A percentile compares a stretch with the other conserved stretches of the same genome.
Conservation (phyloP, 2,329 filamentous ascomycete species). For the Corniculantispora saksenae region DNA sequence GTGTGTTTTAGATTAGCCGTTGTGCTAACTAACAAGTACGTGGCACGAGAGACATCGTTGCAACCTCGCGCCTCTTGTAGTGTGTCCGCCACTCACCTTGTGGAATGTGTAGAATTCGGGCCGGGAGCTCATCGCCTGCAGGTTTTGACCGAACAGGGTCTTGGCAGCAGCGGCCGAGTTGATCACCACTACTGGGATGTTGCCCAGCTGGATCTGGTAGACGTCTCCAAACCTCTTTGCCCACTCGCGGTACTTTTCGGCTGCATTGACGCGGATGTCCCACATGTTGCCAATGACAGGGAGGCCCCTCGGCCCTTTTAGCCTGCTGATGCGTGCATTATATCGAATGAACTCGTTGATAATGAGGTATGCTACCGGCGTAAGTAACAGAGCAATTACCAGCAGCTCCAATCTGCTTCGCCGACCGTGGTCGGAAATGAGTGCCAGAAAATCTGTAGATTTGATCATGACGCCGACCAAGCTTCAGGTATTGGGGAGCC, state of each 20-base stretch:
- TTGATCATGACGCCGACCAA: background rate
- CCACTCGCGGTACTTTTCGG: constrained; percentile 59
- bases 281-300: constrained; percentile 57
- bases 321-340: constrained; percentile 44
- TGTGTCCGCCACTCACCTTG: constrained; percentile 39
- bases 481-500: background rate
- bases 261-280: constrained; percentile 56
- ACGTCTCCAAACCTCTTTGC: constrained; percentile 49
- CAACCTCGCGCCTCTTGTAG: too few relatives aligned
- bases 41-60: too few relatives aligned
- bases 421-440: constrained; percentile 5
- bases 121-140: constrained; percentile 54
- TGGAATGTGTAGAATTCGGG: constrained; percentile 62
- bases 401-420: constrained; percentile 23
- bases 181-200: constrained; percentile 56
- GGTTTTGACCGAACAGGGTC: constrained; percentile 52
- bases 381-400: constrained; percentile 26
- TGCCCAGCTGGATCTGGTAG: constrained; percentile 60
- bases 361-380: constrained; percentile 47
- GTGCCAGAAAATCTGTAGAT: background rate
- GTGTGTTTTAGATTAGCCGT: background rate
- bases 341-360: constrained; percentile 50
- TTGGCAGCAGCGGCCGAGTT: constrained; percentile 55
- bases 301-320: constrained; percentile 51
- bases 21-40: too few relatives aligned